A percentile compares a stretch with the other conserved stretches of the same genome.
phyloP scores from a whole-genome alignment of 352 stramenopile species.

The Phytophthora ramorum region DNA sequence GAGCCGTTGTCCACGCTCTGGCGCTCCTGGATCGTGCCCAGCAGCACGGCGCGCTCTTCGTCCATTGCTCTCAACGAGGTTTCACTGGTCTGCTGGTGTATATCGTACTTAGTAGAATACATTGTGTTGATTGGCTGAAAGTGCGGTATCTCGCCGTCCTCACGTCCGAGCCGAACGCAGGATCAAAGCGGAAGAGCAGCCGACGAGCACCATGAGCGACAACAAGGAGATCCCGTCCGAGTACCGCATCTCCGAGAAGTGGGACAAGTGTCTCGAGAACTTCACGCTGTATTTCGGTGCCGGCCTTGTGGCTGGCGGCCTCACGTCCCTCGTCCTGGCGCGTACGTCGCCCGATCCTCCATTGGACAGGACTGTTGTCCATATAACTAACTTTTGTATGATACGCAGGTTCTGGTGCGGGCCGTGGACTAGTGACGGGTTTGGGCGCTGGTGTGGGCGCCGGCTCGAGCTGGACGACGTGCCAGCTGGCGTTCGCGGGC shows the following conservation, averaged over 20 bases:
- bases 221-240: constrained; percentile 82
- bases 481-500: constrained; percentile 83
- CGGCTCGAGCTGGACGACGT: constrained; percentile 88
- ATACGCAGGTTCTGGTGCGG: constrained; percentile 62
- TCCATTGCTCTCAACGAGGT: constrained; percentile 43
- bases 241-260: constrained; percentile 92
- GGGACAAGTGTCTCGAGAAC: constrained; percentile 91
- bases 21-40: constrained; percentile 74
- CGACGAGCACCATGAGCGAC: constrained; percentile 48
- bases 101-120: constrained; percentile 23
- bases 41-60: constrained; percentile 65
- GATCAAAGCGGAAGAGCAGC: constrained; percentile 12
- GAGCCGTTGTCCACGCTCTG: constrained; percentile 69
- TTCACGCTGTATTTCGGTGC: constrained; percentile 88
- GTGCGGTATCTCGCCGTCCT: constrained; percentile 13
- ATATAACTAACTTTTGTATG: constrained; percentile 12
- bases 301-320: constrained; percentile 79
- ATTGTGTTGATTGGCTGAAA: constrained; percentile 29
- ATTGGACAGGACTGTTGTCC: not conserved
- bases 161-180: constrained; percentile 43
- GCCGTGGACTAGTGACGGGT: constrained; percentile 70
- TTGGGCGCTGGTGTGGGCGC: constrained; percentile 74
- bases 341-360: constrained; percentile 52
- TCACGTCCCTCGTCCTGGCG: constrained; percentile 84
- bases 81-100: constrained; percentile 22